Conservation (phyloP, 1,284 basidiomycete species). For the Trametes hirsuta region DNA sequence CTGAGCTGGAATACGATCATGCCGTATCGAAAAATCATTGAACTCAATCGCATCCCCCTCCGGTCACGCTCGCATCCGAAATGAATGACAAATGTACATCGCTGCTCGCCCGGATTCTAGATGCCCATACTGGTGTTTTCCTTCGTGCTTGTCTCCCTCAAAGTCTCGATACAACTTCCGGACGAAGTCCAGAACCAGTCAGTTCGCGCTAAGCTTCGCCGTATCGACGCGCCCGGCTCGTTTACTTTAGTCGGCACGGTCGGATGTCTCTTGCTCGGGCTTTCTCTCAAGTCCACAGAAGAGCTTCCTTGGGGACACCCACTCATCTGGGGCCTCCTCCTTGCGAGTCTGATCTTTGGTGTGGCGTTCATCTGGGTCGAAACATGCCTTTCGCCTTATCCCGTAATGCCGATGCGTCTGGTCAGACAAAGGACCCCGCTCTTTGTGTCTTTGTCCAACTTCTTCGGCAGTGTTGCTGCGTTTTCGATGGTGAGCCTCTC, state of each 20-base stretch:
- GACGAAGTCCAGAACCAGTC: conserved; percentile 61
- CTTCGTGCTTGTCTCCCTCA: conserved; percentile 66
- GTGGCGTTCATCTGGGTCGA: conserved; percentile 75
- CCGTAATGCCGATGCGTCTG: conserved; percentile 84
- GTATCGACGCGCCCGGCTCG: conserved; percentile 85
- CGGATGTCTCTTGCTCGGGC: conserved; percentile 73
- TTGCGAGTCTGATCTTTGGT: conserved; percentile 55
- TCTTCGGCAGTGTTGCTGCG: conserved; percentile 73
- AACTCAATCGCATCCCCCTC: conserved; percentile 21
- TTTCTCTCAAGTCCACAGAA: conserved; percentile 82
- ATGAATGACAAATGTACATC: too few species aligned
- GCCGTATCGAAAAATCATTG: conserved; percentile 14
- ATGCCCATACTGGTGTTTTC: conserved; percentile 76
- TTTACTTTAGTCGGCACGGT: conserved; percentile 77
- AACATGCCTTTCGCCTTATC: conserved; percentile 72
- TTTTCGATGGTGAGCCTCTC: conserved; percentile 72
- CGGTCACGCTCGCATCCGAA: not conserved
- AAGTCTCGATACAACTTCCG: conserved; percentile 74
- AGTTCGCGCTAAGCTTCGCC: conserved; percentile 64
- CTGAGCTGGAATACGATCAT: conserved; percentile 21
- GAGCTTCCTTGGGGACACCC: conserved; percentile 79
- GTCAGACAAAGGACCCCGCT: conserved; percentile 78
- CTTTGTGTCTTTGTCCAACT: conserved; percentile 80
- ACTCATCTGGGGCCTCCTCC: conserved; percentile 67
- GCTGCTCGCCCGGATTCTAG: conserved; percentile 39